Conservation (phyloP, 1,139 yeast genomes). For the Zygosaccharomyces sapae region DNA sequence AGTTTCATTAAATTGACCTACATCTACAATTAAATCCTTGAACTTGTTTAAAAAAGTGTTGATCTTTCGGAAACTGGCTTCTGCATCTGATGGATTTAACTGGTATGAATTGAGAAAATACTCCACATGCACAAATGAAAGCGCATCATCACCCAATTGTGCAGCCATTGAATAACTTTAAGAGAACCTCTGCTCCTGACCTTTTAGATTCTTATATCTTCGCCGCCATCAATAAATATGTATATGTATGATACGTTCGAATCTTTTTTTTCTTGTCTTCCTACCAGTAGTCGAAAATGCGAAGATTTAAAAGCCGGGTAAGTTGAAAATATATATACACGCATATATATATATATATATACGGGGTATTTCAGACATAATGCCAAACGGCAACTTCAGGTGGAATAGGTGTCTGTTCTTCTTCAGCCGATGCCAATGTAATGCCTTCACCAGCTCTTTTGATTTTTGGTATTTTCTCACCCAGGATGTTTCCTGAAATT, state of each 20-base stretch:
- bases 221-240: conserved; percentile 3
- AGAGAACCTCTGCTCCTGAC: neutral
- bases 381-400: conserved; percentile 38
- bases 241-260: conserved; percentile 2
- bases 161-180: conserved; percentile 8
- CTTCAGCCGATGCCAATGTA: conserved; percentile 21
- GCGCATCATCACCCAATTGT: conserved; percentile 11
- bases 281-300: neutral
- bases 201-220: neutral
- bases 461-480: conserved; percentile 58
- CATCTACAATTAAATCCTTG: conserved; percentile 10
- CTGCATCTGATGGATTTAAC: conserved; percentile 5
- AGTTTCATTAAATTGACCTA: conserved; percentile 5
- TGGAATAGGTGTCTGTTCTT: conserved; percentile 40
- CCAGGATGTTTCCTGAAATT: conserved; percentile 38
- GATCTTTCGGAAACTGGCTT: conserved; percentile 9
- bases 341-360: neutral
- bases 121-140: conserved; percentile 13
- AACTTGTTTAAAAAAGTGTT: conserved; percentile 7
- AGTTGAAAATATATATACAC: neutral
- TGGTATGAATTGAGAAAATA: conserved; percentile 11
- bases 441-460: conserved; percentile 32
- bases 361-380: conserved; percentile 26
- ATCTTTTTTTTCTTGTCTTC: conserved; percentile 6
- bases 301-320: conserved; percentile 2